These are phyloP conservation scores for Trypanosomatidae sp. DNA, from an alignment of 208 protist species.

Conservation along the genomic window DNA sequence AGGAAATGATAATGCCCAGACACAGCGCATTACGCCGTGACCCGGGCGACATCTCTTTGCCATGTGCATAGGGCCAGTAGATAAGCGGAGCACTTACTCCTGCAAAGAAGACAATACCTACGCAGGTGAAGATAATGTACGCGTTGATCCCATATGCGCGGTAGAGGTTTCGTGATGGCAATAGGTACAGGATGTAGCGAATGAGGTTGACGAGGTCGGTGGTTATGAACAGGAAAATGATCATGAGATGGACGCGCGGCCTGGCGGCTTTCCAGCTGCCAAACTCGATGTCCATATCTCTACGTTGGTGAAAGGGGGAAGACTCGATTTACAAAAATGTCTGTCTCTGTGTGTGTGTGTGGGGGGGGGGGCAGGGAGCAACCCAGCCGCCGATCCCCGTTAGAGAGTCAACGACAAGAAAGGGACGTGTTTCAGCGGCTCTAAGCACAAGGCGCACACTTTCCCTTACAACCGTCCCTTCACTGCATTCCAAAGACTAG, in stretches of 20 bases:
- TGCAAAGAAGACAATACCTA: conserved; percentile 54
- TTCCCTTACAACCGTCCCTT: background rate
- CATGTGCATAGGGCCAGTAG: conserved; percentile 72
- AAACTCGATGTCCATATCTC: conserved; percentile 13
- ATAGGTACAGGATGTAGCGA: conserved; percentile 57
- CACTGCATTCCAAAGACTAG: background rate
- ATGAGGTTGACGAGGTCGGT: conserved; percentile 65
- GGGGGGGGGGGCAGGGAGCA: background rate
- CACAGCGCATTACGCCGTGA: conserved; percentile 50
- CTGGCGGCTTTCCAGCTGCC: conserved; percentile 27
- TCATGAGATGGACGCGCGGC: conserved; percentile 46
- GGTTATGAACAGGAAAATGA: conserved; percentile 58
- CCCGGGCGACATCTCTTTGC: conserved; percentile 66
- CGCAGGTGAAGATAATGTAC: conserved; percentile 58
- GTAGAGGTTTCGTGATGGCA: conserved; percentile 5
- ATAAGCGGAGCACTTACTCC: conserved; percentile 52
- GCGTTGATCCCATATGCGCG: conserved; percentile 32
- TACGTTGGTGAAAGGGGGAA: background rate
- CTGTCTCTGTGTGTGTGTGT: conserved; percentile 10
- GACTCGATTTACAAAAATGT: background rate
- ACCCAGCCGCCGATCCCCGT: background rate
- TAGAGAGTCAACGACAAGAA: background rate
- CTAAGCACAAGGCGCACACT: background rate
- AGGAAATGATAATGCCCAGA: conserved; percentile 52
- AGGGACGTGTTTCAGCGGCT: background rate